phyloP scores from a whole-genome alignment of 2,329 filamentous ascomycete species.

The Botryotinia calthae region DNA sequence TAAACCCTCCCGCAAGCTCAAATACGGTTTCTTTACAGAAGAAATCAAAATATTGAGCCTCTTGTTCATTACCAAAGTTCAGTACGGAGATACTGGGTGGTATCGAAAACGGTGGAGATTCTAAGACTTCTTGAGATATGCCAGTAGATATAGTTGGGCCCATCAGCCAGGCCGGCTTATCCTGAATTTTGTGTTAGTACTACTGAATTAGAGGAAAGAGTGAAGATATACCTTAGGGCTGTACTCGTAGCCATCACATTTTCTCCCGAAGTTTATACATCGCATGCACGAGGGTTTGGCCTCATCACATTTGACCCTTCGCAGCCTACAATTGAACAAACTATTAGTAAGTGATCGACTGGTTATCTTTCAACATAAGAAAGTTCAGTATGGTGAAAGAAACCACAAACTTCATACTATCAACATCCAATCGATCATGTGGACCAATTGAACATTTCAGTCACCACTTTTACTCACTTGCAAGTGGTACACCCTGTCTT shows the following conservation, averaged over 20 bases:
- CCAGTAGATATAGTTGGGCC: slow-evolving; percentile 19
- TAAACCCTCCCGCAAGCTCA: slow-evolving; percentile 25
- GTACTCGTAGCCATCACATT: slow-evolving; percentile 21
- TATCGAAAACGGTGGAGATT: background rate
- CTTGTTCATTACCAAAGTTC: slow-evolving; percentile 25
- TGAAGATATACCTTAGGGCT: slow-evolving; percentile 17
- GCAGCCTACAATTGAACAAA: background rate
- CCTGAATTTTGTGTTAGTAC: background rate
- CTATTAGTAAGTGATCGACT: background rate
- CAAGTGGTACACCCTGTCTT: slow-evolving; percentile 23
- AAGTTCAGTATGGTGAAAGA: slow-evolving; percentile 18
- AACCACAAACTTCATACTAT: slow-evolving; percentile 13
- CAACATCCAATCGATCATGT: background rate
- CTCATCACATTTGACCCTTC: slow-evolving; percentile 23
- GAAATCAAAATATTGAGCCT: slow-evolving; percentile 29
- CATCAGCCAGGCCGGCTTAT: slow-evolving; percentile 20
- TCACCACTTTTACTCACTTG: slow-evolving; percentile 18
- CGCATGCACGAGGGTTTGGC: slow-evolving; percentile 20
- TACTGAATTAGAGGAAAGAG: background rate
- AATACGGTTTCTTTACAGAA: slow-evolving; percentile 27
- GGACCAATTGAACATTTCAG: background rate
- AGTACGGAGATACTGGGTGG: slow-evolving; percentile 5
- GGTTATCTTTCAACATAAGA: slow-evolving; percentile 13
- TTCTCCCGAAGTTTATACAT: slow-evolving; percentile 20
- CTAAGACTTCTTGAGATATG: slow-evolving; percentile 5